Evolutionary conservation across 441 rosid species (phyloP).

Genomic region (Brassica balearica): DNA sequence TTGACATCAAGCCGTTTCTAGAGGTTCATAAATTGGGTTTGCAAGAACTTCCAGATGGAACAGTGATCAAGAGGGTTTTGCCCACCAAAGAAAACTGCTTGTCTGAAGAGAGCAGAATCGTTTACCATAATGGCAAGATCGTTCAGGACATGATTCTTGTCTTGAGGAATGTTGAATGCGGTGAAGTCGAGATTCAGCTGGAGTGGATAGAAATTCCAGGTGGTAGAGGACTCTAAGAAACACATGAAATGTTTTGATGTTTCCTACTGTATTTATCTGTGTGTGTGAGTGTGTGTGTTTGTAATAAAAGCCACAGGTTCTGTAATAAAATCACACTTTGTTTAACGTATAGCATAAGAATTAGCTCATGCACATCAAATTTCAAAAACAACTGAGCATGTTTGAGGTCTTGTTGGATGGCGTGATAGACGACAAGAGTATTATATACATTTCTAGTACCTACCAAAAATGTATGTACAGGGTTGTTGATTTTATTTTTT

Average conservation of each 20-base stretch:
- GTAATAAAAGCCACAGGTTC: constrained; percentile 4
- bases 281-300: not conserved
- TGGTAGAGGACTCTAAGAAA: constrained; percentile 32
- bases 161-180: constrained; percentile 52
- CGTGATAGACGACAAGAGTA: no score
- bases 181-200: constrained; percentile 56
- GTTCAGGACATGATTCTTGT: constrained; percentile 56
- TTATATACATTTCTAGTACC: no score
- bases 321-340: not conserved
- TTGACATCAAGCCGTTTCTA: constrained; percentile 55
- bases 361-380: not conserved
- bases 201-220: constrained; percentile 61
- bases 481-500: no score
- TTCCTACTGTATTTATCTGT: not conserved
- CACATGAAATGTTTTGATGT: constrained; percentile 28
- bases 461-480: no score
- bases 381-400: no score
- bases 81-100: constrained; percentile 50
- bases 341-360: not conserved
- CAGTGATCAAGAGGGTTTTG: constrained; percentile 48
- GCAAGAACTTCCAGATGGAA: constrained; percentile 49
- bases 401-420: no score
- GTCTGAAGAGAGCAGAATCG: constrained; percentile 53
- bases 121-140: constrained; percentile 53
- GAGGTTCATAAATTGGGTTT: constrained; percentile 47